Evolutionary conservation across 306 rosid species (phyloP), one percentile per base, ranked within the genome.

Genomic region (Spatholobus suberectus): DNA sequence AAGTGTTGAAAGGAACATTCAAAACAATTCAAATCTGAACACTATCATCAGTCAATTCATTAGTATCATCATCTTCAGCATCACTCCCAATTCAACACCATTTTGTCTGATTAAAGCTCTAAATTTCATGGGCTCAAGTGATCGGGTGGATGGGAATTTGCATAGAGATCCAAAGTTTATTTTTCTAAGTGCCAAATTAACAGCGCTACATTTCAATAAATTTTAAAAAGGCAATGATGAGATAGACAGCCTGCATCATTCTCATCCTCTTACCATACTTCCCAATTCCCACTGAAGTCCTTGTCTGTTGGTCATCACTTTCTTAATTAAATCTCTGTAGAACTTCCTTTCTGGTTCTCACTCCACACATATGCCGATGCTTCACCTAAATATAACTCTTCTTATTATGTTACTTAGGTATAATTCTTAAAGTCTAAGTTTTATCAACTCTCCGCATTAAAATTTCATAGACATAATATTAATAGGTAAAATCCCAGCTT

Each of bases 1-100:
- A 74, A 57, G 57, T 26, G 47, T 38, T 52, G 68, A 62, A 85
- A 58, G 38, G 34, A 79, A 14, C n/a, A 57, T 35, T 23, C 46
- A 8, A 4, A 61, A 24, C 54, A 55, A 47, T 8, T 70, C 21
- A 61, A 58, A 71, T 55, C 37, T 7, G 14, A 65, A 71, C 24
- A 49, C 72, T 61, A 17, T 62, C 68, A 73, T 62, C 57, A 12
- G 14, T 52, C 21, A n/a, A n/a, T n/a, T n/a, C n/a, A 71, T 23
- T 32, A 32, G 52, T 49, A 47, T 41, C 29, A 73, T 23, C 17
- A 75, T 41, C 61, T 41, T 59, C 82, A 57, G 54, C n/a, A 26
- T 38, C 58, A 51, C 47, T 52, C 35, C 35, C 61, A 27, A 29
- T 51, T 82, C 34, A 73, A 73, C 54, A 23, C 11, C 41, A 24